A percentile compares a stretch with the other conserved stretches of the same genome.
phyloP scores from a whole-genome alignment of 495 filamentous ascomycete genomes.

The Platismatia glauca region DNA sequence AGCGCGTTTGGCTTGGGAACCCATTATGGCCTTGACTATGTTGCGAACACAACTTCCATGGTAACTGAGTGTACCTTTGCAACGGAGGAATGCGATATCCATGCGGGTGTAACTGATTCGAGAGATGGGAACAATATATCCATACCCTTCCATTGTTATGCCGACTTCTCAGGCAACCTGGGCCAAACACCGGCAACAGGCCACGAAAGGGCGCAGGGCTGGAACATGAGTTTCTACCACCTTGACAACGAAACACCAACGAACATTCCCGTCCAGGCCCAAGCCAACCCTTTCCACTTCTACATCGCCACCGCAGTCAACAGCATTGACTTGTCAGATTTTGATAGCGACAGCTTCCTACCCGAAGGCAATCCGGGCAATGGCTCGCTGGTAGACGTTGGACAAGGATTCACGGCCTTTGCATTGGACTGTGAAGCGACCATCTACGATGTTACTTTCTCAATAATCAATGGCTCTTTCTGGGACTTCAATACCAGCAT shows the following conservation, averaged over 20 bases:
- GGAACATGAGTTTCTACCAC: constrained; percentile 20
- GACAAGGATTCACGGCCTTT: constrained; percentile 11
- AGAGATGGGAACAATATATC: constrained; percentile 11
- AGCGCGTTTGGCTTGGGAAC: neutral
- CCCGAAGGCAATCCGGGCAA: neutral
- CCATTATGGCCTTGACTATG: constrained; percentile 11
- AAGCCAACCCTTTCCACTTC: constrained; percentile 18
- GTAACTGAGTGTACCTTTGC: constrained; percentile 10
- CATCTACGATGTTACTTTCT: constrained; percentile 12
- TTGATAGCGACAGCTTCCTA: neutral
- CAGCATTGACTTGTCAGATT: constrained; percentile 8
- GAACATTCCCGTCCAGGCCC: constrained; percentile 14
- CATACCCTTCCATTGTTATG: constrained; percentile 13
- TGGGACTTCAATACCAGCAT: neutral
- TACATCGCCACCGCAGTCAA: constrained; percentile 14
- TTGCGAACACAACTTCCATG: constrained; percentile 11
- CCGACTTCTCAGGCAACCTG: constrained; percentile 17
- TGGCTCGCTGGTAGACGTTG: neutral
- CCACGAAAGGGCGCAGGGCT: constrained; percentile 16
- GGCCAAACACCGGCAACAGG: constrained; percentile 14
- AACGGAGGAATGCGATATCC: constrained; percentile 9
- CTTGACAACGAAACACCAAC: neutral
- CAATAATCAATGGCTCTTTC: constrained; percentile 14
- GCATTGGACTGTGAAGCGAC: constrained; percentile 14
- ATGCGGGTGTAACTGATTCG: neutral